phyloP scores from a whole-genome alignment of 2,329 filamentous ascomycete genomes.

The Penicillium sp. region DNA sequence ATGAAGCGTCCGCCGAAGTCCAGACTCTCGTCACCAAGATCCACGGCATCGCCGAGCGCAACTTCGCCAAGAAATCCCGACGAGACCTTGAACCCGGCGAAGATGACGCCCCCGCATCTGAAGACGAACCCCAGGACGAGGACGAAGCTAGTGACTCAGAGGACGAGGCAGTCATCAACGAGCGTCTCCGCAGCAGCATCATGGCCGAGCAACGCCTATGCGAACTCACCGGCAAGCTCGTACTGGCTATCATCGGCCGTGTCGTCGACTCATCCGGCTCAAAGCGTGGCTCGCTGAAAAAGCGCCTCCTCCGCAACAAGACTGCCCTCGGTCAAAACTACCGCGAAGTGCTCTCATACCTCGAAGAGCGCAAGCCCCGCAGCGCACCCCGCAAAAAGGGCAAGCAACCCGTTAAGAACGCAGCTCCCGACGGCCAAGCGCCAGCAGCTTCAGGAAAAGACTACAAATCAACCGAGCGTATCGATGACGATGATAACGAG shows the following conservation, averaged over 20 bases:
- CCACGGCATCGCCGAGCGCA: slow-evolving; percentile 73
- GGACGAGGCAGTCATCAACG: slow-evolving; percentile 38
- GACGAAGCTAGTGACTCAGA: slow-evolving; percentile 32
- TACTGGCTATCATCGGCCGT: slow-evolving; percentile 73
- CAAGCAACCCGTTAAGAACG: slow-evolving; percentile 27
- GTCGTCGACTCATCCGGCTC: slow-evolving; percentile 66
- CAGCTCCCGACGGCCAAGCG: slow-evolving; percentile 13
- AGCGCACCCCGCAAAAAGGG: slow-evolving; percentile 33
- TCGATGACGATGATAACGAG: slow-evolving; percentile 44
- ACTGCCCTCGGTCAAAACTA: slow-evolving; percentile 79
- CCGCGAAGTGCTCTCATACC: slow-evolving; percentile 75
- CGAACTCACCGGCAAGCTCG: slow-evolving; percentile 78
- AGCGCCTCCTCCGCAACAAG: slow-evolving; percentile 75
- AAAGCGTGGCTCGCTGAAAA: slow-evolving; percentile 62
- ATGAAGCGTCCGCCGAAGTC: slow-evolving; percentile 64
- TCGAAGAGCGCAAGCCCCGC: slow-evolving; percentile 64
- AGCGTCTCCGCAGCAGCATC: slow-evolving; percentile 64
- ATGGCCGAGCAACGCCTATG: slow-evolving; percentile 83
- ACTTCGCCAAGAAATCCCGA: slow-evolving; percentile 67
- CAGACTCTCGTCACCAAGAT: slow-evolving; percentile 69
- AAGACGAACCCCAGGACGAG: slow-evolving; percentile 54
- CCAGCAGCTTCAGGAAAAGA: slow-evolving; percentile 22
- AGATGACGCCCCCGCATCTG: slow-evolving; percentile 70
- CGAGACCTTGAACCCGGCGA: slow-evolving; percentile 51
- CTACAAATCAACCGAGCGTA: slow-evolving; percentile 42